Evolutionary conservation across 2,329 filamentous ascomycete species (phyloP).

Genomic region (Diaporthe longicolla): DNA sequence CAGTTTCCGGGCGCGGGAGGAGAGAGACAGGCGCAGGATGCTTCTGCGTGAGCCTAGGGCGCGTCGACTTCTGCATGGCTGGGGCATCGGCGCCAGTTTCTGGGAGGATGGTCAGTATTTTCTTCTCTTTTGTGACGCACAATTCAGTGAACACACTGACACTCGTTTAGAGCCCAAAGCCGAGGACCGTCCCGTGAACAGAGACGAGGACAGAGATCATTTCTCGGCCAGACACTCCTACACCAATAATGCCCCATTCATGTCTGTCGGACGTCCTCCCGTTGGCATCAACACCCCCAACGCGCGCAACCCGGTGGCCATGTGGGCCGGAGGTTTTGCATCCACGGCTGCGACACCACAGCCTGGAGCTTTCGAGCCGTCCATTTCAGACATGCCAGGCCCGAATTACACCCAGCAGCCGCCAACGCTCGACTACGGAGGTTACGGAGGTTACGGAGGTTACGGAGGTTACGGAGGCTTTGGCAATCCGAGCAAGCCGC

Average conservation of each 20-base stretch:
- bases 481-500: not conserved
- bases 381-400: not conserved
- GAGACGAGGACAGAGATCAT: not conserved
- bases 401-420: not conserved
- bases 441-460: not conserved
- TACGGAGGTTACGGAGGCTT: constrained; percentile 17
- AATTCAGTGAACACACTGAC: not conserved
- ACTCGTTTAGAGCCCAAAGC: not conserved
- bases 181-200: not conserved
- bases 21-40: constrained; percentile 25
- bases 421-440: not conserved
- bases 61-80: constrained; percentile 29
- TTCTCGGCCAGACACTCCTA: not conserved
- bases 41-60: constrained; percentile 26
- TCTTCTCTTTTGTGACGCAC: not conserved
- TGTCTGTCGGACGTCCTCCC: not conserved
- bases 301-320: not conserved
- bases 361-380: not conserved
- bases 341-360: not conserved
- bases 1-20: constrained; percentile 21
- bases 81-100: constrained; percentile 40
- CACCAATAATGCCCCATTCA: not conserved
- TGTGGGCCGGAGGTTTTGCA: constrained; percentile 29
- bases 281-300: not conserved
- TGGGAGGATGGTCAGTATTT: constrained; percentile 36